phyloP scores from a whole-genome alignment of 768 basidiomycete species.

The Auriscalpium orientale region DNA sequence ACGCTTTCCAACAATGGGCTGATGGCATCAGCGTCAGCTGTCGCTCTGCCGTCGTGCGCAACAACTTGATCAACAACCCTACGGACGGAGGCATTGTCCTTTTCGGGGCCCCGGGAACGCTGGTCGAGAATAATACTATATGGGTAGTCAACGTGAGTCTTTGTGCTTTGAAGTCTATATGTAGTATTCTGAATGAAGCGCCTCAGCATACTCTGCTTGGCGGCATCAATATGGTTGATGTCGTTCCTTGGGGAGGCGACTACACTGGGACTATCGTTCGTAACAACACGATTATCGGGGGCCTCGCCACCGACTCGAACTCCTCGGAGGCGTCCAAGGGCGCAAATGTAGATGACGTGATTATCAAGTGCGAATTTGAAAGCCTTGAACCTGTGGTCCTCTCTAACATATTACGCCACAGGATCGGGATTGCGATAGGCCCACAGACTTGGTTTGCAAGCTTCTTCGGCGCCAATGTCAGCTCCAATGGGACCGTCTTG shows the following conservation, averaged over 20 bases:
- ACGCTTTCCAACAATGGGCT: constrained; percentile 66
- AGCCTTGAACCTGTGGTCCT: neutral
- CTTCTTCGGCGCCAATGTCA: constrained; percentile 46
- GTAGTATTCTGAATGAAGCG: neutral
- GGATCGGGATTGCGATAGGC: constrained; percentile 77
- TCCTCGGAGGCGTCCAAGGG: constrained; percentile 39
- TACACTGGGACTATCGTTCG: constrained; percentile 57
- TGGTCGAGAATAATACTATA: constrained; percentile 71
- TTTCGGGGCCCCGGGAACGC: constrained; percentile 67
- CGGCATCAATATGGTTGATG: constrained; percentile 75
- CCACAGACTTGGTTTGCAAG: constrained; percentile 71
- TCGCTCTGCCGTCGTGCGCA: constrained; percentile 48
- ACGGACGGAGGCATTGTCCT: constrained; percentile 79
- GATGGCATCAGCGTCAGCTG: constrained; percentile 78
- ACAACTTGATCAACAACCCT: constrained; percentile 63
- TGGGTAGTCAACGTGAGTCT: constrained; percentile 55
- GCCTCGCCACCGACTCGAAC: constrained; percentile 47
- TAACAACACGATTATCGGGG: constrained; percentile 63
- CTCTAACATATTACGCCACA: constrained; percentile 19
- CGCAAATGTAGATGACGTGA: constrained; percentile 46
- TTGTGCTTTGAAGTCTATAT: neutral
- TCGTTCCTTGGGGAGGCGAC: constrained; percentile 57
- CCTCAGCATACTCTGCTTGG: constrained; percentile 59
- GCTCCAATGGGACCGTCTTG: constrained; percentile 43
- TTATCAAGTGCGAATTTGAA: constrained; percentile 55